Evolutionary conservation across 148 eudicot genomes (phyloP).

Genomic region (Cornus controversa): DNA sequence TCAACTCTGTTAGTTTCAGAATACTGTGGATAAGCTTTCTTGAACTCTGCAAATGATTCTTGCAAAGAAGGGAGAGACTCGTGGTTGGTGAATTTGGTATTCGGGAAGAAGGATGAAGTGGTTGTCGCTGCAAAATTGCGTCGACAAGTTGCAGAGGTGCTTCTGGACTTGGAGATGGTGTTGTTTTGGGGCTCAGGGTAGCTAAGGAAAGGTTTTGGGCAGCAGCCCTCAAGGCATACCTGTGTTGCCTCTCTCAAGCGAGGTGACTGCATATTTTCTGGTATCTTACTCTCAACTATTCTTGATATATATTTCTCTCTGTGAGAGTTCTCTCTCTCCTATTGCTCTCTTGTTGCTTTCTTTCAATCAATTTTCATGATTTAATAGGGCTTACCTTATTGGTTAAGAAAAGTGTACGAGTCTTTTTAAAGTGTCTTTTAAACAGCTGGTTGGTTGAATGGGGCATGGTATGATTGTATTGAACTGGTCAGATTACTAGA

Average conservation of each 20-base stretch:
- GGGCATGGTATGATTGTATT: slow-evolving; percentile 15
- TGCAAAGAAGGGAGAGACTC: slow-evolving; percentile 72
- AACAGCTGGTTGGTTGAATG: slow-evolving; percentile 16
- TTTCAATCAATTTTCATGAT: background rate
- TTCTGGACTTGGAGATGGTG: slow-evolving; percentile 31
- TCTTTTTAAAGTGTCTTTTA: slow-evolving; percentile 3
- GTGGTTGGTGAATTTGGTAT: slow-evolving; percentile 67
- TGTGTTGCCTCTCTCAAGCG: slow-evolving; percentile 47
- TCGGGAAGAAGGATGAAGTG: slow-evolving; percentile 60
- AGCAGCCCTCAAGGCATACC: slow-evolving; percentile 57
- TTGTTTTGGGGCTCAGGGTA: slow-evolving; percentile 31
- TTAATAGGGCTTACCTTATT: slow-evolving; percentile 21
- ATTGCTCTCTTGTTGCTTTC: slow-evolving; percentile 9
- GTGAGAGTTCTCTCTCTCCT: background rate
- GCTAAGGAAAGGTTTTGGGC: slow-evolving; percentile 39
- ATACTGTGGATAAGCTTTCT: slow-evolving; percentile 64
- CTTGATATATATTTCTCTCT: background rate
- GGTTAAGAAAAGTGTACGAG: slow-evolving; percentile 17
- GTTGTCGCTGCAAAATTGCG: slow-evolving; percentile 49
- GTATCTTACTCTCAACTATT: background rate
- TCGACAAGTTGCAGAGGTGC: slow-evolving; percentile 53
- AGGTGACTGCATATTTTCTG: slow-evolving; percentile 50
- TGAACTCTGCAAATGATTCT: slow-evolving; percentile 66
- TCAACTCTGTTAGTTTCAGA: slow-evolving; percentile 53
- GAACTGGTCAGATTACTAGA: slow-evolving; percentile 11